phyloP scores from a whole-genome alignment of 2,329 filamentous ascomycete genomes.

The Botrytis hyacinthi region DNA sequence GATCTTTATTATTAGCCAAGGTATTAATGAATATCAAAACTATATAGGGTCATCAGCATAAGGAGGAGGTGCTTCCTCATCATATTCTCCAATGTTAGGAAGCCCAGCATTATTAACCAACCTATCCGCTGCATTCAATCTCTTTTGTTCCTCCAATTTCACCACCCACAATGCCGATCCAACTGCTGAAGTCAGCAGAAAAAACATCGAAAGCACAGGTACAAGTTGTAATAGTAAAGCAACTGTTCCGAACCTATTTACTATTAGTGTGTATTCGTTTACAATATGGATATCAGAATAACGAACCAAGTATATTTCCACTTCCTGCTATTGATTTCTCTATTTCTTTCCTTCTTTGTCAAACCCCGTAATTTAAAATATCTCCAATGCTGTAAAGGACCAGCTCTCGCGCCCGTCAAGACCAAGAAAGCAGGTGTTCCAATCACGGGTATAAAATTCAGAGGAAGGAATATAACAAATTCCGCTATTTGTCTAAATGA shows the following conservation, averaged over 20 bases:
- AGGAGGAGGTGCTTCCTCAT: conserved; percentile 32
- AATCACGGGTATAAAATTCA: conserved; percentile 83
- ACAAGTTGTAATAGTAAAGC: conserved; percentile 84
- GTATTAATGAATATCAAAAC: background rate
- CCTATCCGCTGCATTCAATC: conserved; percentile 28
- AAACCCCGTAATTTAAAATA: conserved; percentile 82
- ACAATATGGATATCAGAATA: background rate
- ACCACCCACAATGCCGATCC: conserved; percentile 86
- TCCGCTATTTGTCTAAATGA: conserved; percentile 88
- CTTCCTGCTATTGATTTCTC: conserved; percentile 62
- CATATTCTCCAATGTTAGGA: conserved; percentile 9
- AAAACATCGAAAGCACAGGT: conserved; percentile 89
- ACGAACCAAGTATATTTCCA: conserved; percentile 81
- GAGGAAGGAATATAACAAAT: conserved; percentile 72
- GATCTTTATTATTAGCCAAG: background rate
- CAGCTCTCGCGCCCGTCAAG: conserved; percentile 81
- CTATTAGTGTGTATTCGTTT: conserved; percentile 20
- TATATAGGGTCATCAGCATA: conserved; percentile 36
- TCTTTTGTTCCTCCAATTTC: conserved; percentile 61
- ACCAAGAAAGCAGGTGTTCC: conserved; percentile 84
- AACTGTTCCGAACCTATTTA: conserved; percentile 70
- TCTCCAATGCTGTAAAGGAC: conserved; percentile 85
- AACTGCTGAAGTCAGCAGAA: conserved; percentile 80
- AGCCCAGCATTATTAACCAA: conserved; percentile 17
- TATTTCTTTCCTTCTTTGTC: conserved; percentile 69